Conservation (phyloP, 768 basidiomycete species). For the Termitomyces sp. region DNA sequence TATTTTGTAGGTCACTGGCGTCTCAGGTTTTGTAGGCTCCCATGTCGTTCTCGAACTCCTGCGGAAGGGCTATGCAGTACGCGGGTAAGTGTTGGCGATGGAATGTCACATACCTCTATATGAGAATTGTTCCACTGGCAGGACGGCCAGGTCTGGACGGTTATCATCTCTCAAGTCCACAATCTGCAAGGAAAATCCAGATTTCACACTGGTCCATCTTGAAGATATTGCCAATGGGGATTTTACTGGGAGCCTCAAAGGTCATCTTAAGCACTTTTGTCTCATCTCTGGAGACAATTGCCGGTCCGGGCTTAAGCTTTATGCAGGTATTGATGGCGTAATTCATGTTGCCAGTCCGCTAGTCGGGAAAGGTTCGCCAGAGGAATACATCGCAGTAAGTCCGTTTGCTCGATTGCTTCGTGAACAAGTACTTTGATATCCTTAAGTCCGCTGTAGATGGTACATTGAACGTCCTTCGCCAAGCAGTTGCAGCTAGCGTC, state of each 20-base stretch:
- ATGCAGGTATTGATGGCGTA: conserved; percentile 34
- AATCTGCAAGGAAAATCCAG: background rate
- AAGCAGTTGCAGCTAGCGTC: conserved; percentile 4
- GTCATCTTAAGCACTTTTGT: background rate
- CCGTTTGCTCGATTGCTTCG: background rate
- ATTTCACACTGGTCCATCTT: conserved; percentile 5
- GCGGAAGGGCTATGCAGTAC: conserved; percentile 12
- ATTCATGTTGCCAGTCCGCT: conserved; percentile 25
- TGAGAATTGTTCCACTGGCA: background rate
- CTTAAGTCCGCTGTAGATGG: conserved; percentile 8
- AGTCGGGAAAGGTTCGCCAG: conserved; percentile 2
- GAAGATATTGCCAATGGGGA: conserved; percentile 10
- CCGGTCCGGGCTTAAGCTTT: too few species aligned
- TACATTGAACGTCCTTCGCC: conserved; percentile 10
- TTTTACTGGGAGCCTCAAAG: conserved; percentile 9
- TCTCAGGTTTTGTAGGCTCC: conserved; percentile 12
- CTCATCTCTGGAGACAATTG: background rate
- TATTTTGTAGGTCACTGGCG: conserved; percentile 12
- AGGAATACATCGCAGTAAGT: conserved; percentile 3
- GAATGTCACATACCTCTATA: background rate
- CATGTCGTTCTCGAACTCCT: conserved; percentile 10
- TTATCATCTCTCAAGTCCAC: conserved; percentile 3
- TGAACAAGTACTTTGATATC: background rate
- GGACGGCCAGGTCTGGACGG: conserved; percentile 5
- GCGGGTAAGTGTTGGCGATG: conserved; percentile 8